Evolutionary conservation across 2,329 filamentous ascomycete genomes (phyloP).

Genomic region (Arthrobotrys conoides): DNA sequence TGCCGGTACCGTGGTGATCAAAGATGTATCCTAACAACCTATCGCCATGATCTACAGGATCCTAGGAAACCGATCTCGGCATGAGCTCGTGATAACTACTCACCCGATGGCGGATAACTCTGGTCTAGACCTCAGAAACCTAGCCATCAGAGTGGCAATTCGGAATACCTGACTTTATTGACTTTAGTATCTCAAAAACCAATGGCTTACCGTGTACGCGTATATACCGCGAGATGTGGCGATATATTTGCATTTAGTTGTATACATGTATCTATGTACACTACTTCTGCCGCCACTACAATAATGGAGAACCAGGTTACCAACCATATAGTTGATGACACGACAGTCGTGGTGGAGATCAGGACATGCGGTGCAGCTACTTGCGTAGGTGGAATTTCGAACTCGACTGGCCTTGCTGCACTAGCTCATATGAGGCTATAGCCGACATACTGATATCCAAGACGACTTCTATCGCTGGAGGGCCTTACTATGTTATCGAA

Average conservation of each 20-base stretch:
- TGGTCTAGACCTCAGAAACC: no score
- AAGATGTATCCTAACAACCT: background rate
- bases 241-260: no score
- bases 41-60: background rate
- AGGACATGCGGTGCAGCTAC: background rate
- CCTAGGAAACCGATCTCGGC: no score
- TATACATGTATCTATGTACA: background rate
- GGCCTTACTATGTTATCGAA: background rate
- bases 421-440: background rate
- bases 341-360: background rate
- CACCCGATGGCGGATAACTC: no score
- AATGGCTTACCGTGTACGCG: no score
- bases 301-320: background rate
- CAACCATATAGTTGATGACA: background rate
- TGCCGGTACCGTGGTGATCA: background rate
- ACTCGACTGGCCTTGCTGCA: conserved; percentile 1
- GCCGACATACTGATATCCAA: background rate
- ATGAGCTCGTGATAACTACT: no score
- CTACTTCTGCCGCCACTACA: background rate
- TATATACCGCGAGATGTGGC: no score
- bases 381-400: background rate
- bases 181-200: no score
- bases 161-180: no score
- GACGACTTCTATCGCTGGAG: background rate
- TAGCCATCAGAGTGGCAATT: no score